Evolutionary conservation across 495 filamentous ascomycete species (phyloP).

Genomic region (Neurospora sp.): DNA sequence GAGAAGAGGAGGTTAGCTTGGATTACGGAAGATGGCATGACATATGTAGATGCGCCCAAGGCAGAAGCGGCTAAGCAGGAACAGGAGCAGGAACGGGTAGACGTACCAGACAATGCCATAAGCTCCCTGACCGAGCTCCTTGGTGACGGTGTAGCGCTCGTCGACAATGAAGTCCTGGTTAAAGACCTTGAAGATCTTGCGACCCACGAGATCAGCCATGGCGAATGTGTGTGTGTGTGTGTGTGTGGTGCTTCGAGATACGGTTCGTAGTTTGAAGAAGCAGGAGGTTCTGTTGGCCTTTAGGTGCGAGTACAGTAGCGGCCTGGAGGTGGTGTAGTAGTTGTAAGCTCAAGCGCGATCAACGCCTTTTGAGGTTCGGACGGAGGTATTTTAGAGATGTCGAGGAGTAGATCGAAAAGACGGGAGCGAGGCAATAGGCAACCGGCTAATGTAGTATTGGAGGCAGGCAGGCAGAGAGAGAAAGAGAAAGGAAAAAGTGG

Average conservation of each 20-base stretch:
- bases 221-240: conserved; percentile 4
- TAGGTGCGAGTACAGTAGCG: background rate
- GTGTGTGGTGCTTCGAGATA: background rate
- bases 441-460: background rate
- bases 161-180: conserved; percentile 99
- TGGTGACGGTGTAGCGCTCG: conserved; percentile 95
- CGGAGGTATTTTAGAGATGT: background rate
- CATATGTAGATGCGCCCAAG: background rate
- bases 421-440: background rate
- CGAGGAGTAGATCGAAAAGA: background rate
- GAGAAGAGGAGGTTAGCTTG: background rate
- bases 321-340: background rate
- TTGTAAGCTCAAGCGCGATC: background rate
- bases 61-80: background rate
- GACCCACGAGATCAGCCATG: conserved; percentile 73
- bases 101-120: conserved; percentile 97
- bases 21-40: background rate
- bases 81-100: background rate
- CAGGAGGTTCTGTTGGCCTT: background rate
- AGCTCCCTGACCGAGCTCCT: conserved; percentile 94
- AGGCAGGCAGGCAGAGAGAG: background rate
- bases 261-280: background rate
- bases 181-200: conserved; percentile 99
- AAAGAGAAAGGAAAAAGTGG: background rate
- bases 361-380: background rate